These are phyloP conservation scores for Nothophoma quercina DNA, from an alignment of 2,329 filamentous ascomycete genomes.

Conservation along the genomic window DNA sequence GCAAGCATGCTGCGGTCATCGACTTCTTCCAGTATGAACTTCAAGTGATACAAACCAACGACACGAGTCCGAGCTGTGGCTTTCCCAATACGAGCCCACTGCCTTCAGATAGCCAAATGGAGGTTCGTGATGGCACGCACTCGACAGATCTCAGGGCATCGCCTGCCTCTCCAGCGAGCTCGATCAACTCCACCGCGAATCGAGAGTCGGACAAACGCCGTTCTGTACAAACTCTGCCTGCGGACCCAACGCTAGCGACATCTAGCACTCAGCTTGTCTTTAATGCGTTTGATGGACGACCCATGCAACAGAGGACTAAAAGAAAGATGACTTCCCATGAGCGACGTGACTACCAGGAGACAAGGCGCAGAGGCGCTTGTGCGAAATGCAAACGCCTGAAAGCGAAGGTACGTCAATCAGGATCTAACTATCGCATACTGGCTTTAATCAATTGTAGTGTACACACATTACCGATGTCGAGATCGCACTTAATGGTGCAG, in stretches of 20 bases:
- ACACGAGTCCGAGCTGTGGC: neutral
- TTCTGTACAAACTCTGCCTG: no score
- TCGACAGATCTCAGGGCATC: neutral
- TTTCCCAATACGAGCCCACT: neutral
- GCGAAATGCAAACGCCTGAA: slow-evolving; percentile 35
- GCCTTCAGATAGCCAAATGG: neutral
- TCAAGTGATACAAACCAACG: slow-evolving; percentile 21
- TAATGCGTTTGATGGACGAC: slow-evolving; percentile 28
- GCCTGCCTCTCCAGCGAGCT: neutral
- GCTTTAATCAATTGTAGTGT: slow-evolving; percentile 18
- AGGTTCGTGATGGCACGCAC: neutral
- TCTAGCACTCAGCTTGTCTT: slow-evolving; percentile 34
- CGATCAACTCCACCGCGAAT: no score
- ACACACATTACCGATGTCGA: slow-evolving; percentile 12
- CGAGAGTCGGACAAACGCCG: no score
- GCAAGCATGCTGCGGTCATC: slow-evolving; percentile 40
- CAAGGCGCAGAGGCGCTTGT: slow-evolving; percentile 39
- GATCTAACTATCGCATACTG: neutral
- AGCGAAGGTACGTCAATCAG: slow-evolving; percentile 27
- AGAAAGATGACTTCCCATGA: slow-evolving; percentile 39
- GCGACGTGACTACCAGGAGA: slow-evolving; percentile 33
- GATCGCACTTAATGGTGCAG: no score
- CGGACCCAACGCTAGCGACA: neutral
- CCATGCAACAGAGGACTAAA: slow-evolving; percentile 33
- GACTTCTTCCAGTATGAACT: slow-evolving; percentile 37